These are phyloP conservation scores for Meira nashicola DNA, from an alignment of 1,284 basidiomycete genomes.

Conservation along the genomic window DNA sequence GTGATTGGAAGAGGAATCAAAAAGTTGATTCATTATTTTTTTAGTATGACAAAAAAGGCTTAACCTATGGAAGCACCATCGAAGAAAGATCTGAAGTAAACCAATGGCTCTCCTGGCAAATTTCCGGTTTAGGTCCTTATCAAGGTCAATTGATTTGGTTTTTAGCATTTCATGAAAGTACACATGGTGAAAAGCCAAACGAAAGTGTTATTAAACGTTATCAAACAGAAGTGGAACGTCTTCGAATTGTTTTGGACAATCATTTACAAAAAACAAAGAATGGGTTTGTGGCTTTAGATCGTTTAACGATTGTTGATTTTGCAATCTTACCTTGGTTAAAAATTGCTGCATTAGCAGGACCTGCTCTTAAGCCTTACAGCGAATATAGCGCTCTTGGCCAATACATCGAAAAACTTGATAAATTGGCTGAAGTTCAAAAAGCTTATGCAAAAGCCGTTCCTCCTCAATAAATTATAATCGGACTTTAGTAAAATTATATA, in stretches of 20 bases:
- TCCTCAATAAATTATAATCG: too few species aligned
- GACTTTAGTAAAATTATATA: too few species aligned
- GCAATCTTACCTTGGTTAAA: constrained; percentile 35
- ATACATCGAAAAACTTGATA: too few species aligned
- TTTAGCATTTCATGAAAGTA: neutral
- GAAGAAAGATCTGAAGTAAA: constrained; percentile 29
- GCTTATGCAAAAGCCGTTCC: too few species aligned
- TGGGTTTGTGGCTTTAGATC: constrained; percentile 37
- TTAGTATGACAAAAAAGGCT: constrained; percentile 34
- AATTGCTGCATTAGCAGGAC: too few species aligned
- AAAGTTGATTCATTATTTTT: constrained; percentile 40
- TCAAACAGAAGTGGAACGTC: constrained; percentile 33
- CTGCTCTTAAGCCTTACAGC: too few species aligned
- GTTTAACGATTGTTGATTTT: constrained; percentile 43
- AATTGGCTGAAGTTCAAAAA: too few species aligned
- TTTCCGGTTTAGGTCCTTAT: constrained; percentile 30
- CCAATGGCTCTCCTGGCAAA: constrained; percentile 40
- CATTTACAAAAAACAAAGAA: constrained; percentile 31
- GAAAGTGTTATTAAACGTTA: constrained; percentile 31
- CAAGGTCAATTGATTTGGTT: constrained; percentile 20
- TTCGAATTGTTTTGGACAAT: constrained; percentile 35
- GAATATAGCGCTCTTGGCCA: too few species aligned
- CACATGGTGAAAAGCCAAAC: constrained; percentile 29
- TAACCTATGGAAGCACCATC: constrained; percentile 26
- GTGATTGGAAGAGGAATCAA: constrained; percentile 38